Evolutionary conservation across 148 eudicot genomes (phyloP).

Genomic region (Camellia japonica): DNA sequence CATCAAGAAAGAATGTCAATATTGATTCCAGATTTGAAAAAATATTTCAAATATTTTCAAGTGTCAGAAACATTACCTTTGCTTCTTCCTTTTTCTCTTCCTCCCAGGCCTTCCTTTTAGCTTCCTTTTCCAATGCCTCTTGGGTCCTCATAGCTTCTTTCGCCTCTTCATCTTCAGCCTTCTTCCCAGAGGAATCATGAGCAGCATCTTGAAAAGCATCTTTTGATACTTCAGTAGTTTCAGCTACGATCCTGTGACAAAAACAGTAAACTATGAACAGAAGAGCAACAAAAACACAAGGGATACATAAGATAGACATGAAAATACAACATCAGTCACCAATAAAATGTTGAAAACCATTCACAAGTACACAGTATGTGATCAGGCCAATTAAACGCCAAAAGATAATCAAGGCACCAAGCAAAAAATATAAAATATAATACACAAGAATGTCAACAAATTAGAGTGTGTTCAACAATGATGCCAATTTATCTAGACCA

Average conservation of each 20-base stretch:
- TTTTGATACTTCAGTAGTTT: constrained; percentile 18
- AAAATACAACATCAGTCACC: not conserved
- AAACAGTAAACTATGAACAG: not conserved
- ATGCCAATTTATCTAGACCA: not conserved
- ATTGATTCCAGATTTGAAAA: not conserved
- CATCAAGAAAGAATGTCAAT: not conserved
- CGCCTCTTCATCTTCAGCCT: constrained; percentile 27
- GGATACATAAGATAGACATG: not conserved
- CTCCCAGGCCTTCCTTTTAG: constrained; percentile 18
- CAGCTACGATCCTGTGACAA: constrained; percentile 29
- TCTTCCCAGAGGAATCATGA: constrained; percentile 5
- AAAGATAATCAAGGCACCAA: not conserved
- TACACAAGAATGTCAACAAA: too few relatives aligned
- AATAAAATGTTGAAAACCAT: not conserved
- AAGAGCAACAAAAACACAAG: not conserved
- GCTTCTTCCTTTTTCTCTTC: constrained; percentile 14
- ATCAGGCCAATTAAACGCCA: not conserved
- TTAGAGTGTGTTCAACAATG: not conserved
- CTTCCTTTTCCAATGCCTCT: constrained; percentile 15
- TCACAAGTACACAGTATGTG: not conserved
- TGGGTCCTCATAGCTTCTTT: not conserved
- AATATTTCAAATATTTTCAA: not conserved
- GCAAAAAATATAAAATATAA: too few relatives aligned
- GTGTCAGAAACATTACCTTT: not conserved
- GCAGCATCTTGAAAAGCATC: constrained; percentile 14